These are phyloP conservation scores for Psidium guajava DNA, from an alignment of 345 rosid species.

Conservation along the genomic window DNA sequence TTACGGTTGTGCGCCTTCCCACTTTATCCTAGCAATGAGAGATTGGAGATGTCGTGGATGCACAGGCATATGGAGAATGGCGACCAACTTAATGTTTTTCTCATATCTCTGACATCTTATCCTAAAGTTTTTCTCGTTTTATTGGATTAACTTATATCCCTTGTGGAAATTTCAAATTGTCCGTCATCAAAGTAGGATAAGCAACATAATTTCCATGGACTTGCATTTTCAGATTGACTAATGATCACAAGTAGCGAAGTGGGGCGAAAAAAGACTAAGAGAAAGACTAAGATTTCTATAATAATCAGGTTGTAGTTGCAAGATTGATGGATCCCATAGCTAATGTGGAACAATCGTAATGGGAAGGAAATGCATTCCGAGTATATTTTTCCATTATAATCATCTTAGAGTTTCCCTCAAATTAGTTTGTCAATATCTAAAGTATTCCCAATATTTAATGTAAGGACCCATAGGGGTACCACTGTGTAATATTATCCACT, in stretches of 20 bases:
- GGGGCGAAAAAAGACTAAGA: background rate
- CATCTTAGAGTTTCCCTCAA: background rate
- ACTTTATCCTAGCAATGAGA: background rate
- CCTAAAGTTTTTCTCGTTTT: no score
- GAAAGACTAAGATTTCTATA: background rate
- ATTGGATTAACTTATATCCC: no score
- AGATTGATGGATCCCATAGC: background rate
- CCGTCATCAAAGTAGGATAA: background rate
- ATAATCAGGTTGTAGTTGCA: background rate
- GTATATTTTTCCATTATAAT: background rate
- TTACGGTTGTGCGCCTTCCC: background rate
- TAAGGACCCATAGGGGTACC: no score
- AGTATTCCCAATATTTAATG: background rate
- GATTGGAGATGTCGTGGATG: background rate
- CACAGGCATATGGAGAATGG: background rate
- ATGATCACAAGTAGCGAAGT: background rate
- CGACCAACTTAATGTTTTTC: background rate
- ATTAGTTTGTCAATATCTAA: background rate
- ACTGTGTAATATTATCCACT: no score
- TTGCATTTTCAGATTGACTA: background rate
- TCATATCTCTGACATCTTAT: no score
- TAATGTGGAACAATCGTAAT: background rate
- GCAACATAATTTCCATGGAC: background rate
- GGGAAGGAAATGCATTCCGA: background rate
- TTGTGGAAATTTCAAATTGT: background rate